Conservation (phyloP, 441 rosid genomes). For the Sinapis alba region DNA sequence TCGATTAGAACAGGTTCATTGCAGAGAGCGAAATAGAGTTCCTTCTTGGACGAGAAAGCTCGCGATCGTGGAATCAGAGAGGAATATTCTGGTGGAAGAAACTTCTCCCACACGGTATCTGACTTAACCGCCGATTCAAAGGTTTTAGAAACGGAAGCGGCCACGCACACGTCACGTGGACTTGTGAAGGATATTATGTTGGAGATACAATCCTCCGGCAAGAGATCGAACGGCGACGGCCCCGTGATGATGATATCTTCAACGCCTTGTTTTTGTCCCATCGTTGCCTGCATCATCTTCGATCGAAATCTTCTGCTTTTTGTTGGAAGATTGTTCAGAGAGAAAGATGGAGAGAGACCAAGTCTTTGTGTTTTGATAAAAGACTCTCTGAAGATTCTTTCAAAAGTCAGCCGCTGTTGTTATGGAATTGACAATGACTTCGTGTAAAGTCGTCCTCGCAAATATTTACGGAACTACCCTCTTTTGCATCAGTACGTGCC, state of each 20-base stretch:
- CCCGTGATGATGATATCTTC: background rate
- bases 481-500: background rate
- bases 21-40: constrained; percentile 35
- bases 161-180: constrained; percentile 38
- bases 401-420: background rate
- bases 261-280: background rate
- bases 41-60: constrained; percentile 31
- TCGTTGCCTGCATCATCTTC: background rate
- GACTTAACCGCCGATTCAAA: constrained; percentile 38
- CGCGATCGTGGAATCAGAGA: background rate
- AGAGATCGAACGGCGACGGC: background rate
- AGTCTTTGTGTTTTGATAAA: background rate
- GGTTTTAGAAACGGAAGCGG: constrained; percentile 29
- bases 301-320: too few relatives aligned
- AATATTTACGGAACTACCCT: constrained; percentile 1
- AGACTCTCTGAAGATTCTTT: background rate
- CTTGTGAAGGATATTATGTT: constrained; percentile 37
- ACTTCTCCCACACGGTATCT: constrained; percentile 38
- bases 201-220: constrained; percentile 41
- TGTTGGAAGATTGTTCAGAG: background rate
- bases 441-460: background rate
- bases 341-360: background rate
- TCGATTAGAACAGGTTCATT: constrained; percentile 24
- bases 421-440: background rate
- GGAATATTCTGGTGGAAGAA: constrained; percentile 40